Conservation (phyloP, 139 green algal genomes). For the Chlorella vulgaris region DNA sequence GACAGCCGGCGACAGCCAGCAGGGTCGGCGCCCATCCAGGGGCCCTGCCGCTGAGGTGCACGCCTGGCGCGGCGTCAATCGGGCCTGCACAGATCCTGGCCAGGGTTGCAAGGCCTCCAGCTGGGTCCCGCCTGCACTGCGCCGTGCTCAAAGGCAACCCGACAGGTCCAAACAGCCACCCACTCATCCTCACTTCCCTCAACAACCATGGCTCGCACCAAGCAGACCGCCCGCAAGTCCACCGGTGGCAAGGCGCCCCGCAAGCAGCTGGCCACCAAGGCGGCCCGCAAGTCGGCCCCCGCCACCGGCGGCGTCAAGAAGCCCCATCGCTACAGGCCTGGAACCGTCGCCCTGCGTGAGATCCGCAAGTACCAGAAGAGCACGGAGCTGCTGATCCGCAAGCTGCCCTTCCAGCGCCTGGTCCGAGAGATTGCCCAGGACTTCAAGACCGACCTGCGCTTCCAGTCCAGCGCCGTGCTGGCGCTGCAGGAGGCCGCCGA, state of each 20-base stretch:
- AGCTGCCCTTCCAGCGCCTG: slow-evolving; percentile 96
- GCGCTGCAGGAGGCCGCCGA: slow-evolving; percentile 97
- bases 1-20: too few species aligned
- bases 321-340: slow-evolving; percentile 89
- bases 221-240: slow-evolving; percentile 88
- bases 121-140: too few species aligned
- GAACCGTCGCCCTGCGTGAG: slow-evolving; percentile 90
- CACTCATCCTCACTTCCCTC: too few species aligned
- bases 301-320: too few species aligned
- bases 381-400: slow-evolving; percentile 94
- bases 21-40: too few species aligned
- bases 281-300: background rate
- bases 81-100: too few species aligned
- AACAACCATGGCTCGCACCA: slow-evolving; percentile 88
- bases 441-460: slow-evolving; percentile 99
- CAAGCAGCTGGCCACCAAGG: slow-evolving; percentile 88
- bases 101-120: too few species aligned
- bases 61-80: too few species aligned
- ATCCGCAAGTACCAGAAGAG: slow-evolving; percentile 97
- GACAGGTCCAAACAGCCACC: too few species aligned
- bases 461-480: slow-evolving; percentile 94
- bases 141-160: too few species aligned
- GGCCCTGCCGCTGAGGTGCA: too few species aligned
- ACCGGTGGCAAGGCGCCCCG: slow-evolving; percentile 86
- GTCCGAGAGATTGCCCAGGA: slow-evolving; percentile 98